A percentile compares a stretch with the other conserved stretches of the same genome.
Evolutionary conservation across 257 asterid species (phyloP).

Genomic region (Jacaranda mimosifolia): DNA sequence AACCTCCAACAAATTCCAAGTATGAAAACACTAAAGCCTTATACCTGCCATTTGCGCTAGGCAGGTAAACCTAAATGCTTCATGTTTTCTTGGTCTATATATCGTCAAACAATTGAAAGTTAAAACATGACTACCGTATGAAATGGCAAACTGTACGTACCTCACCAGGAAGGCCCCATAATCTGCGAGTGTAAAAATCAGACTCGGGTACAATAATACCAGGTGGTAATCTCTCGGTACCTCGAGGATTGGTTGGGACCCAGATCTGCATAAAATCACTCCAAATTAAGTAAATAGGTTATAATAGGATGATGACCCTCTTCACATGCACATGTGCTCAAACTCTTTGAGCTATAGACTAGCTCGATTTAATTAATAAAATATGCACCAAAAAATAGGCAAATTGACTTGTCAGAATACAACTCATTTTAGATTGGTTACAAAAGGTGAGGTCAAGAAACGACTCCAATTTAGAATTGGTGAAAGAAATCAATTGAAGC

Average conservation of each 20-base stretch:
- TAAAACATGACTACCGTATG: neutral
- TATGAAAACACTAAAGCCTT: no score
- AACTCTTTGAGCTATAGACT: neutral
- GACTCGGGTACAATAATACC: slow-evolving; percentile 67
- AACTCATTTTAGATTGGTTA: neutral
- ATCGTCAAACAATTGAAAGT: no score
- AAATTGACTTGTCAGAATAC: neutral
- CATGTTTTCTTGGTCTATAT: no score
- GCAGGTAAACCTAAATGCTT: no score
- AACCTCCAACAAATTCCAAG: no score
- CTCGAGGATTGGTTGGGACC: slow-evolving; percentile 89
- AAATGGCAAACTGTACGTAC: slow-evolving; percentile 45
- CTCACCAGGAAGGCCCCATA: slow-evolving; percentile 88
- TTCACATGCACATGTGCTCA: neutral
- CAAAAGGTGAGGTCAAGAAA: neutral
- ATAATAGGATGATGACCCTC: neutral
- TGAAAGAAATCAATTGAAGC: neutral
- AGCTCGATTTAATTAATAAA: neutral
- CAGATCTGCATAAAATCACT: slow-evolving; percentile 63
- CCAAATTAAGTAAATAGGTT: slow-evolving; percentile 13
- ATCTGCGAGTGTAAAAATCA: slow-evolving; percentile 77
- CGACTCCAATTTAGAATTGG: neutral
- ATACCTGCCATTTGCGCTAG: no score
- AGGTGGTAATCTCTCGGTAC: slow-evolving; percentile 88
- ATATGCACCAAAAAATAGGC: neutral